Evolutionary conservation across 306 rosid species (phyloP).

Genomic region (Luffa aegyptiaca): DNA sequence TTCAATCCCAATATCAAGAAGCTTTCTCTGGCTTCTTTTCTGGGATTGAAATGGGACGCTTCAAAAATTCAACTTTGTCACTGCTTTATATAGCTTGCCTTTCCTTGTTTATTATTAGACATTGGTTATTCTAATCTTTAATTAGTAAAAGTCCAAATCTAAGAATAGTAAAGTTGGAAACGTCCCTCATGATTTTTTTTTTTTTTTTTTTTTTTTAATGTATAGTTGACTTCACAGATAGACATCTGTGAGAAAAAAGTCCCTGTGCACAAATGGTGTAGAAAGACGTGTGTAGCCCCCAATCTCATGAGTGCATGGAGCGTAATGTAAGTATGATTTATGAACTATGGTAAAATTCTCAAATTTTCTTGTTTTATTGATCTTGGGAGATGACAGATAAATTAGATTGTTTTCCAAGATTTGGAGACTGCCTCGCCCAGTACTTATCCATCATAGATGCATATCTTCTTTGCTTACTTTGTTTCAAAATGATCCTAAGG

Average conservation of each 20-base stretch:
- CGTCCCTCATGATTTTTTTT: too few relatives aligned
- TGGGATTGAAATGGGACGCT: constrained; percentile 14
- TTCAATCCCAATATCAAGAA: constrained; percentile 7
- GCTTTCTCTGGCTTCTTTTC: background rate
- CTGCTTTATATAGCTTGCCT: constrained; percentile 28
- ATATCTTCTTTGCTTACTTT: too few relatives aligned
- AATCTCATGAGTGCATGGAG: background rate
- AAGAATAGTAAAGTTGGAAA: background rate
- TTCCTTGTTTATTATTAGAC: background rate
- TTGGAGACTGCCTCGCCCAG: too few relatives aligned
- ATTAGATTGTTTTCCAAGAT: too few relatives aligned
- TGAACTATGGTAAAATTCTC: background rate
- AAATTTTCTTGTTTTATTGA: background rate
- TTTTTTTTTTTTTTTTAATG: background rate
- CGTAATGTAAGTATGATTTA: background rate
- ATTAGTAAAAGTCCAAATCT: background rate
- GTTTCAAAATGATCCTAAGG: too few relatives aligned
- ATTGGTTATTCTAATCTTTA: background rate
- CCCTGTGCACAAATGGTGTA: background rate
- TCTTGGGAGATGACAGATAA: background rate
- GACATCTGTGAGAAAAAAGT: background rate
- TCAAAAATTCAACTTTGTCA: constrained; percentile 7
- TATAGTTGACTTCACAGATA: background rate
- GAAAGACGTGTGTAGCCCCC: background rate
- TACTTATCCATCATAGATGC: too few relatives aligned